Evolutionary conservation across 148 eudicot genomes (phyloP).

Genomic region (Bassia scoparia): DNA sequence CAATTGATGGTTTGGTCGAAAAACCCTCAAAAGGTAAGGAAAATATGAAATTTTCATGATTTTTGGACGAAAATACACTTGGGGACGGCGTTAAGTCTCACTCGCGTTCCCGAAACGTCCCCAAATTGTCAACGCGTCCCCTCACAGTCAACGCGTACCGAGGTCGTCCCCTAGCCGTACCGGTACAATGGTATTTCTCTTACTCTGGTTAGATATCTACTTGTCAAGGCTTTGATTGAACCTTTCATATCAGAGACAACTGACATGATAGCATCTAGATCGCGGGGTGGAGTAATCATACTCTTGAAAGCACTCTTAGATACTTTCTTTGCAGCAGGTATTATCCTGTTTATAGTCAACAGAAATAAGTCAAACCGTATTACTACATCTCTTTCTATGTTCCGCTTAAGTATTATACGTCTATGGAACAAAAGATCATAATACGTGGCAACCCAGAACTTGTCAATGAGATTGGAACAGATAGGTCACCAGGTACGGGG

Average conservation of each 20-base stretch:
- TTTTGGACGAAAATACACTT: no score
- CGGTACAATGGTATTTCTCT: background rate
- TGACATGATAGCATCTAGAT: background rate
- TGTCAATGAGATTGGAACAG: background rate
- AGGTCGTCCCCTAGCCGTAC: no score
- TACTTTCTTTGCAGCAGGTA: background rate
- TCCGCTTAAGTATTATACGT: background rate
- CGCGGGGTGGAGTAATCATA: background rate
- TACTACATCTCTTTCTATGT: background rate
- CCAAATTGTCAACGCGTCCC: no score
- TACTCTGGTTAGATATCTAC: background rate
- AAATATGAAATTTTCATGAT: no score
- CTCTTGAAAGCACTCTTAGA: background rate
- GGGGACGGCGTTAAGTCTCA: no score
- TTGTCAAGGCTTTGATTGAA: background rate
- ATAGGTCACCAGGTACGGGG: background rate
- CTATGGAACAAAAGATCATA: no score
- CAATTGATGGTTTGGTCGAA: no score
- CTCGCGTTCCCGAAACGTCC: no score
- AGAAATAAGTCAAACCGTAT: no score
- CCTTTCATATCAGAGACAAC: background rate
- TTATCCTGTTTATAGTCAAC: background rate
- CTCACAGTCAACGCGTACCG: no score
- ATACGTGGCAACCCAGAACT: background rate
- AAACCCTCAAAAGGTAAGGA: no score